Conservation (phyloP, 257 asterid genomes). For the Salvia miltiorrhiza region DNA sequence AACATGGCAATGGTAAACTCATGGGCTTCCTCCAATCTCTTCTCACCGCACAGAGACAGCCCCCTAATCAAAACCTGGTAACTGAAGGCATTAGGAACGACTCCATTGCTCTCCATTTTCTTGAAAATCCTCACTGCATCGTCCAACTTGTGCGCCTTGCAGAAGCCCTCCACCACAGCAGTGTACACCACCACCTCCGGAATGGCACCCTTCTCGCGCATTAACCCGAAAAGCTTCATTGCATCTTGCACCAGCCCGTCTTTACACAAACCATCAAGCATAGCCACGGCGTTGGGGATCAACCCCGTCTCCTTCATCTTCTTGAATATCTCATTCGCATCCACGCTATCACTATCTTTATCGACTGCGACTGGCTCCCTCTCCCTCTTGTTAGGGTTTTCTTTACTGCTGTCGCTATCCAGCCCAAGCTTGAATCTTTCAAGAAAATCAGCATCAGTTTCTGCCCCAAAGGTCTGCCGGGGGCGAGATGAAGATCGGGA, state of each 20-base stretch:
- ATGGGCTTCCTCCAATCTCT: constrained; percentile 59
- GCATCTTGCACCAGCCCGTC: constrained; percentile 90
- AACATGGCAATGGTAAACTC: constrained; percentile 56
- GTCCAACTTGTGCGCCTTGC: constrained; percentile 75
- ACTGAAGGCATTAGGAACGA: constrained; percentile 62
- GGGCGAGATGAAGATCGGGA: constrained; percentile 24
- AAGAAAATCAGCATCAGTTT: constrained; percentile 57
- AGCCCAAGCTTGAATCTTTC: constrained; percentile 75
- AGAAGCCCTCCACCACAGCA: constrained; percentile 83
- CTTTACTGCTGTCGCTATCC: constrained; percentile 25
- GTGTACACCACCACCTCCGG: constrained; percentile 90
- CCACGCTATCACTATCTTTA: constrained; percentile 15
- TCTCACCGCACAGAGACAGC: constrained; percentile 47
- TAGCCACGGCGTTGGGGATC: constrained; percentile 88
- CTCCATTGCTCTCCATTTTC: constrained; percentile 69
- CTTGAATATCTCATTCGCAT: constrained; percentile 79
- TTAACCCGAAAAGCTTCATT: constrained; percentile 70
- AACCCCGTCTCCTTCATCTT: constrained; percentile 88
- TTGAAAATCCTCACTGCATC: constrained; percentile 66
- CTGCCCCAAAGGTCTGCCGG: constrained; percentile 20
- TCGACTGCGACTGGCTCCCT: too few relatives aligned
- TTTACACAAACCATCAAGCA: constrained; percentile 91
- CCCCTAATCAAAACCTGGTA: constrained; percentile 59
- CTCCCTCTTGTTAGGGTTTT: constrained; percentile 8
- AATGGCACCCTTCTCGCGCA: constrained; percentile 84